Evolutionary conservation across 2,329 filamentous ascomycete species (phyloP), one percentile per base, ranked within the genome.

Genomic region (Ascochyta clinopodiicola): DNA sequence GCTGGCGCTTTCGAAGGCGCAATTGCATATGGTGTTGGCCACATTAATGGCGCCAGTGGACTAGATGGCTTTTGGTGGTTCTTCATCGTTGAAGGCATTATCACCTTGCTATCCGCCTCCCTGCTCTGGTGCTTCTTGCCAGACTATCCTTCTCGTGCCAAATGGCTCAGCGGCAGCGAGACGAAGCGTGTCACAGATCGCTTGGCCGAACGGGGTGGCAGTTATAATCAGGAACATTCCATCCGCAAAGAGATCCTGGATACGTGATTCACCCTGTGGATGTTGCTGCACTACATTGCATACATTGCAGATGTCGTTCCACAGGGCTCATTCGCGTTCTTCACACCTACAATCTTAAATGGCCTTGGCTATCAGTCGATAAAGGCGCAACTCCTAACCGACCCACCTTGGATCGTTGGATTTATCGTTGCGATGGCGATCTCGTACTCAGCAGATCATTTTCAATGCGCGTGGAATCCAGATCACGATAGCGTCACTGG

Each of bases 1-100:
- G 83, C 77, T 50, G 81, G 81, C 4, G 81, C 81, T 0, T 85
- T 85, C 63, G 82, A 82, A 3, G 83, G 83, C 2, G 77, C 81
- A 2, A 80, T 80, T 65, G 86, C 85, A 1, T 86, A 83, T 56
- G 83, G 76, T 0, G 74, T 81, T 0, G 78, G 77, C 0, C 75
- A 80, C 39, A 77, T 76, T 69, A 68, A 74, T 52, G 65, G 68
- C 4, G 60, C 70, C 6, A 64, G 61, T 4, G 73, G 72, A 0
- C 64, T 77, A 2, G 66, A 71, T 2, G 78, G 74, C 0, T 72
- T 67, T 59, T 46, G 68, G 1, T 72, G 65, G 64, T 47, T 69
- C 1, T 69, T 68, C 51, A 68, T 68, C 12, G 45, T 69, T 6
- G 65, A 69, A 49, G 66, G 68, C 9, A 64, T 69, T 12, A 64